Base-by-base conservation (phyloP, 352 stramenopile genomes). In the Phytopythium montanum region DNA sequence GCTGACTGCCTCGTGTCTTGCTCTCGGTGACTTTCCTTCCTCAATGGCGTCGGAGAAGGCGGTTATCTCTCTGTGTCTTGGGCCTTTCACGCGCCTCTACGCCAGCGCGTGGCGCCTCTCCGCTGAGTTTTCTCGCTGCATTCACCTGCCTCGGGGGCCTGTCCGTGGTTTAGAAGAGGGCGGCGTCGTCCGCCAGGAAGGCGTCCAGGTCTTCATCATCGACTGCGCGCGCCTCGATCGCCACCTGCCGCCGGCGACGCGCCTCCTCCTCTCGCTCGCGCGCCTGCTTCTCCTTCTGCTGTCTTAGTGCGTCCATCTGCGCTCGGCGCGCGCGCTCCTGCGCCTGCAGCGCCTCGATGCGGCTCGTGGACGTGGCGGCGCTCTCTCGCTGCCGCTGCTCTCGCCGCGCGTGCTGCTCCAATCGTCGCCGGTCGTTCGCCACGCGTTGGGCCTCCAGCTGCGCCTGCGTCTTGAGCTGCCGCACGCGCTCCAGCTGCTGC, bases 301-400 rank as follows among this genome's bases (percentile, higher is more conserved):
- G 36, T 3, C 64, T 68, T 31, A 66, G 55, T 19, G 50, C 28
- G 14, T 74, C 63, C 19, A 57, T 66, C 7, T 60, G 55, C 6
- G 64, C 59, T 21, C 65, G 54, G n/a, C 78, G 69, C 54, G 54
- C 60, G n/a, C 73, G 69, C 52, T 84, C 76, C 18, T 85, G 66
- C n/a, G 75, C 72, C 57, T 90, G 82, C 8, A 92, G 66, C 23
- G 84, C 69, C 59, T 87, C 31, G 64, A 92, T 79, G 29, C 82
- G 82, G 18, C 69, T 76, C 19, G 83, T 76, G 56, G 71, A 62
- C 13, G 62, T 59, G 25, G 65, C 71, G 34, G 62, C 61, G 26
- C 75, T 62, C 2, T 38, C 56, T 42, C 76, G 74, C 33, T 70
- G 54, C 23, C 70, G 62, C 41, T 69, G 59, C 49, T 72, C 69